Percentiles rank a stretch among this genome's conserved stretches.
Conservation (phyloP, 176 grass and related monocot species). For the Bonia amplexicaulis region DNA sequence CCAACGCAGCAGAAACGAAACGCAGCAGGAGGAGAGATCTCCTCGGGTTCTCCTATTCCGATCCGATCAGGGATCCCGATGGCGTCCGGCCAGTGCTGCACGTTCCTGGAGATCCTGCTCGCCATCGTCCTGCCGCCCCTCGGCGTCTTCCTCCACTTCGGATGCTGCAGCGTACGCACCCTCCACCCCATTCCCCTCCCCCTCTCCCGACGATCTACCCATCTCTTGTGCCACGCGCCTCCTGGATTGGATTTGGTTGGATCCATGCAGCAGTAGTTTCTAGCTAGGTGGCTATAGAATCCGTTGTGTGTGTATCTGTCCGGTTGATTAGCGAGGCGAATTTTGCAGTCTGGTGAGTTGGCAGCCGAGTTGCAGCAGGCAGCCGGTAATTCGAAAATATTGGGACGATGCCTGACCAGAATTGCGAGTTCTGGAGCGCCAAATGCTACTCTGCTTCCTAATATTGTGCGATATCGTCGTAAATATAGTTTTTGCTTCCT, state of each 20-base stretch:
- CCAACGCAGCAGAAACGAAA: background rate
- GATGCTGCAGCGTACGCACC: conserved; percentile 69
- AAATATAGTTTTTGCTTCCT: background rate
- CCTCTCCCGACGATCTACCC: background rate
- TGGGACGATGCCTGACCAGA: background rate
- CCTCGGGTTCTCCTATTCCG: background rate
- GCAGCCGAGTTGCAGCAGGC: background rate
- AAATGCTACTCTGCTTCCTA: background rate
- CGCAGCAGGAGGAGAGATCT: background rate
- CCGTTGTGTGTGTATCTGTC: background rate
- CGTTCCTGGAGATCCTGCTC: conserved; percentile 78
- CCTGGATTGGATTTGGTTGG: background rate
- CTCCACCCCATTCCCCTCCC: too few relatives aligned
- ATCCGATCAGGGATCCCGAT: conserved; percentile 15
- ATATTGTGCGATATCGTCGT: background rate
- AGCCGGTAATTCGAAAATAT: background rate
- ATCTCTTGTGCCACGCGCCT: background rate
- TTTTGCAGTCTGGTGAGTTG: background rate
- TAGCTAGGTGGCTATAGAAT: background rate
- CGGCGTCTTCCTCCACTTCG: conserved; percentile 81
- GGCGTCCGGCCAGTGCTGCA: conserved; percentile 57
- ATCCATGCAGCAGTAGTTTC: background rate
- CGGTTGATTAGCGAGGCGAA: background rate
- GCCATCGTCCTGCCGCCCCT: conserved; percentile 84
- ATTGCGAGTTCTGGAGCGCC: background rate